Conservation (phyloP, 2,329 filamentous ascomycete species). For the Juglanconis juglandina region DNA sequence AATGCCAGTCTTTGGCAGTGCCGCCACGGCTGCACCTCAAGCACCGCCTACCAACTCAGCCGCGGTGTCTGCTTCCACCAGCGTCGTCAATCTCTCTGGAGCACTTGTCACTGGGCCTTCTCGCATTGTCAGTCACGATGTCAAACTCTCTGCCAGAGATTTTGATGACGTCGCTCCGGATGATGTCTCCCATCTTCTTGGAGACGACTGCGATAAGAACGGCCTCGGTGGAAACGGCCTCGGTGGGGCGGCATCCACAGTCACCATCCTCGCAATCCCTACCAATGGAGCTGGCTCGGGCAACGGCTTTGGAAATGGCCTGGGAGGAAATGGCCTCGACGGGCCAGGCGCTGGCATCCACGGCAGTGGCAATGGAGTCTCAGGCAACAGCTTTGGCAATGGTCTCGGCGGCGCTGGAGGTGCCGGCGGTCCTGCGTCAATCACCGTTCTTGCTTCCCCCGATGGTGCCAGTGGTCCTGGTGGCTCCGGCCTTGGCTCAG, state of each 20-base stretch:
- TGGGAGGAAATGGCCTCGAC: background rate
- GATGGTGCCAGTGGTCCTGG: slow-evolving; percentile 9
- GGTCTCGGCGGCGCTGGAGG: slow-evolving; percentile 6
- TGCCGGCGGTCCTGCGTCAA: slow-evolving; percentile 10
- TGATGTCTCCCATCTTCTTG: slow-evolving; percentile 2
- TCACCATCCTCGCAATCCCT: slow-evolving; percentile 3
- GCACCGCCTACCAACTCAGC: slow-evolving; percentile 6
- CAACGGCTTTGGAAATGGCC: background rate
- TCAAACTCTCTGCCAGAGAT: slow-evolving; percentile 7
- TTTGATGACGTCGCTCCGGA: background rate
- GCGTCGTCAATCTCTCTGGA: background rate
- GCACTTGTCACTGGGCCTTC: background rate
- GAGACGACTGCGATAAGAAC: slow-evolving; percentile 4
- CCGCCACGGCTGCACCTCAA: background rate
- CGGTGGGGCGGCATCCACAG: slow-evolving; percentile 5
- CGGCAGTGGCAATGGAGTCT: background rate
- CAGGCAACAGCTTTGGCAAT: slow-evolving; percentile 1
- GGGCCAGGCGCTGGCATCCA: background rate
- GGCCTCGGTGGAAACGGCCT: slow-evolving; percentile 8
- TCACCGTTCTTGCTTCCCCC: slow-evolving; percentile 13
- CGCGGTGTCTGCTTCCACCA: slow-evolving; percentile 2
- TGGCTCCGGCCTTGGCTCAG: background rate
- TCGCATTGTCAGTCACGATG: background rate
- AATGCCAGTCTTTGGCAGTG: slow-evolving; percentile 1
- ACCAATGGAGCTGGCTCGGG: background rate